Evolutionary conservation across 2,329 filamentous ascomycete species (phyloP), one percentile per base, ranked within the genome.

Genomic region (Lasiodiplodia sp.): DNA sequence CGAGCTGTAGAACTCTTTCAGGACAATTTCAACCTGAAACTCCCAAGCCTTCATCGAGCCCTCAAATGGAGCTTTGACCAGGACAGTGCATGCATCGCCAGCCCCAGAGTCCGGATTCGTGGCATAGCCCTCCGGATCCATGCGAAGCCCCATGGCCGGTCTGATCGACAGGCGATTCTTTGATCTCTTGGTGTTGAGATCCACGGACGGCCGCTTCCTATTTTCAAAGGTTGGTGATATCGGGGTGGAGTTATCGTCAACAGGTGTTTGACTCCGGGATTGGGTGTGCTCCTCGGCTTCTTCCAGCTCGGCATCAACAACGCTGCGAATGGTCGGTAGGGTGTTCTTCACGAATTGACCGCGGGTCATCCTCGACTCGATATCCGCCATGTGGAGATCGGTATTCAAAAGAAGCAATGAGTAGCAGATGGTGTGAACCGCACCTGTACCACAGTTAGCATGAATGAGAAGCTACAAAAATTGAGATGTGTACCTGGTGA

Each of bases 351-450:
- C 88, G 76, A 98, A 99, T 76, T 98, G 95, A 71, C 87, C 91
- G 68, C 92, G 89, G 1, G 95, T 98, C 96, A 99, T 99, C 83
- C 97, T 97, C 74, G 92, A 89, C 70, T 97, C 94, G 73, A 98
- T 97, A 76, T 98, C 94, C 69, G 95, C 96, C 75, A 98, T 81
- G 76, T 99, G 95, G 68, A 99, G 84, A 82, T 99, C 96, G 40
- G 96, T 99, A 76, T 99, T 99, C 71, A 99, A 86, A 12, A 99
- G 86, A 76, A 99, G 90, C 71, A 99, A 89, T 0, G 96, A 97
- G 80, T 98, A 99, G 81, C 93, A 96, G 71, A 98, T 96, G 28
- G 94, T 97, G 78, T 99, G 95, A 21, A 99, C 94, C 58, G 98
- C 92, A 82, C 98, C 95, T 92, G 25, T 51, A 18, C 25, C 31